These are phyloP conservation scores for Plantago major DNA, from an alignment of 257 asterid species.

Conservation along the genomic window DNA sequence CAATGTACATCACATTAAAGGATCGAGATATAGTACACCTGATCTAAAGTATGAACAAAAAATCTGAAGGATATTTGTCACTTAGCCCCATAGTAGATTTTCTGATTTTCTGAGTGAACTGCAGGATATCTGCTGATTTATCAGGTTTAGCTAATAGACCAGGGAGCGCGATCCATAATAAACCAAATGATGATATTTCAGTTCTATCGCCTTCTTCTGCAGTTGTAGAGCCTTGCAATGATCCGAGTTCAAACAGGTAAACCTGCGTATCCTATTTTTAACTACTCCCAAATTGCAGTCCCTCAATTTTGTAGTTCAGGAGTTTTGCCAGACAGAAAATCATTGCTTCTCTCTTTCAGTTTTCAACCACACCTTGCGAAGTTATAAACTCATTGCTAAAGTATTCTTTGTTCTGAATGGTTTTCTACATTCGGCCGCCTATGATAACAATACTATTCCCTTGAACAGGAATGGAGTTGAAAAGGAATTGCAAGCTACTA, in stretches of 20 bases:
- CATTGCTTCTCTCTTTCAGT: no score
- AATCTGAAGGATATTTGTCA: no score
- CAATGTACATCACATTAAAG: no score
- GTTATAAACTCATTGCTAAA: no score
- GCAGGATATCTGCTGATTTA: constrained; percentile 69
- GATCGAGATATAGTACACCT: no score
- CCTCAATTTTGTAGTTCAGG: not conserved
- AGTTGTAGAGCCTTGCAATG: constrained; percentile 38
- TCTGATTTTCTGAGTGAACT: constrained; percentile 3
- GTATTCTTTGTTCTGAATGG: not conserved
- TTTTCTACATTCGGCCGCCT: not conserved
- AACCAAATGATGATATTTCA: constrained; percentile 26
- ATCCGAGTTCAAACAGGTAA: constrained; percentile 41
- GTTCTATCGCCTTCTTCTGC: constrained; percentile 24
- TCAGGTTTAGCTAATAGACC: constrained; percentile 43
- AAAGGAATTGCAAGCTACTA: constrained; percentile 51
- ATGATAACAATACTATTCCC: constrained; percentile 5
- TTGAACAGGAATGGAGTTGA: constrained; percentile 44
- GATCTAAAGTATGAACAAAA: no score
- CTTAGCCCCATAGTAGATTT: no score
- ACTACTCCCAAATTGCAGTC: not conserved
- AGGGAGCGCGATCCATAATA: constrained; percentile 37
- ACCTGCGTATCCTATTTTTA: not conserved
- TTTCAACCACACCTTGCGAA: no score
- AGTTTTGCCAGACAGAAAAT: no score